A percentile compares a stretch with the other conserved stretches of the same genome.
Conservation (phyloP, 2,329 filamentous ascomycete species). For the Xylaria sp. region DNA sequence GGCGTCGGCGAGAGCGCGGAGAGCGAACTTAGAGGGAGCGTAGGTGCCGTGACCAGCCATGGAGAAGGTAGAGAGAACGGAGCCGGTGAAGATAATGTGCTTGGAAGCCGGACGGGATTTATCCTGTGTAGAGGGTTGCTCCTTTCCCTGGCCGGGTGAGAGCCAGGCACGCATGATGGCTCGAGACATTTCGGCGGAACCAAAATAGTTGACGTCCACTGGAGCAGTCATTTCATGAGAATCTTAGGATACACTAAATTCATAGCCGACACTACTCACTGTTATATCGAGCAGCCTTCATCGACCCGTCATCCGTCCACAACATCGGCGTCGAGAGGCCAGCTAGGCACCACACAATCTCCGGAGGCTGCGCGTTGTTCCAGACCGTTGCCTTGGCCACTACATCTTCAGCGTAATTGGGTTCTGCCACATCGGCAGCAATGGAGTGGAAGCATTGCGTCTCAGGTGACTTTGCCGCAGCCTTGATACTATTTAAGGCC, state of each 20-base stretch:
- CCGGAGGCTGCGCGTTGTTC: neutral
- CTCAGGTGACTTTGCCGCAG: neutral
- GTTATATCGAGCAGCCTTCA: neutral
- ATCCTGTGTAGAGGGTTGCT: no score
- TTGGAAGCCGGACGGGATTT: no score
- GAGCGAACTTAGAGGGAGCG: neutral
- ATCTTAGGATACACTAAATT: neutral
- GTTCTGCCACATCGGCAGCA: neutral
- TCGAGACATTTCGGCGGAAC: no score
- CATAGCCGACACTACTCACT: neutral
- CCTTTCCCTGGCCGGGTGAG: no score
- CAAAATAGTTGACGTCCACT: neutral
- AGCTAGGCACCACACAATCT: neutral
- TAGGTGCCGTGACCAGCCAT: neutral
- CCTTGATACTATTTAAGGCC: neutral
- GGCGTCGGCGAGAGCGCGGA: neutral
- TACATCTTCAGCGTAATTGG: neutral
- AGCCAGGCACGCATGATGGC: no score
- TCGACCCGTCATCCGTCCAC: neutral
- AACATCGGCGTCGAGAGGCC: neutral
- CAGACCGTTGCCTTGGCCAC: neutral
- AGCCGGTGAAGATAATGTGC: no score
- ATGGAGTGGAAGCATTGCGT: neutral
- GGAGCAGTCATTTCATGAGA: neutral
- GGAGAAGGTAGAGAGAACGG: no score